phyloP scores from a whole-genome alignment of 768 basidiomycete species.

The Galerina sulciceps region DNA sequence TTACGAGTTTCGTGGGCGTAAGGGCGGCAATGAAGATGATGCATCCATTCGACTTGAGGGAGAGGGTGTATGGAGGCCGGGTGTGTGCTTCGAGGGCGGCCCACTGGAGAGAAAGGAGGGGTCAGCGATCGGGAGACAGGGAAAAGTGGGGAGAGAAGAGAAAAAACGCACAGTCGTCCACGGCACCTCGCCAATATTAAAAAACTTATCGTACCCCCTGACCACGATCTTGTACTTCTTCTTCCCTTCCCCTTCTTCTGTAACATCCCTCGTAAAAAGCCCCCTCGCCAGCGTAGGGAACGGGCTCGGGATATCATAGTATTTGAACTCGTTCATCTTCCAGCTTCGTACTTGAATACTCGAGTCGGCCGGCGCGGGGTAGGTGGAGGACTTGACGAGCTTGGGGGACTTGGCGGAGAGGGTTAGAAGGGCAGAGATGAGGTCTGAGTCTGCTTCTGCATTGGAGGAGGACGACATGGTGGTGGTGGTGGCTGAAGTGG shows the following conservation, averaged over 20 bases:
- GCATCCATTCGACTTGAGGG: slow-evolving; percentile 95
- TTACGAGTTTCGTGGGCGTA: slow-evolving; percentile 70
- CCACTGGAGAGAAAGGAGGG: slow-evolving; percentile 60
- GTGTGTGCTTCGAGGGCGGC: slow-evolving; percentile 69
- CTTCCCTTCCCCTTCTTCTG: slow-evolving; percentile 20
- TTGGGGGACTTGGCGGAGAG: slow-evolving; percentile 63
- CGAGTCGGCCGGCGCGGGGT: slow-evolving; percentile 61
- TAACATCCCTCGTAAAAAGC: slow-evolving; percentile 70
- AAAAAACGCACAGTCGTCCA: slow-evolving; percentile 81
- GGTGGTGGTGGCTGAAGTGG: not conserved
- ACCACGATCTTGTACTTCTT: slow-evolving; percentile 68
- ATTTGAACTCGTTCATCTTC: slow-evolving; percentile 99
- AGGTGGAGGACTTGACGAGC: slow-evolving; percentile 63
- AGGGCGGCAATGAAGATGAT: slow-evolving; percentile 94
- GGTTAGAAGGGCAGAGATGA: slow-evolving; percentile 56
- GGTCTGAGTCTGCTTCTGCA: slow-evolving; percentile 56
- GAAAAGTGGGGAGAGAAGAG: slow-evolving; percentile 1
- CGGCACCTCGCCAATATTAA: slow-evolving; percentile 95
- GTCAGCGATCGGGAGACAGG: slow-evolving; percentile 2
- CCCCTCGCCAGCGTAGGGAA: slow-evolving; percentile 97
- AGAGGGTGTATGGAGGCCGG: slow-evolving; percentile 78
- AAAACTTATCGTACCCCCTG: slow-evolving; percentile 98
- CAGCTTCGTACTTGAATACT: slow-evolving; percentile 72
- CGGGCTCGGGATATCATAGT: slow-evolving; percentile 85
- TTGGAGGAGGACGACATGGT: slow-evolving; percentile 22